Evolutionary conservation across 1,284 basidiomycete species (phyloP).

Genomic region (Trichosporon coremiiforme): DNA sequence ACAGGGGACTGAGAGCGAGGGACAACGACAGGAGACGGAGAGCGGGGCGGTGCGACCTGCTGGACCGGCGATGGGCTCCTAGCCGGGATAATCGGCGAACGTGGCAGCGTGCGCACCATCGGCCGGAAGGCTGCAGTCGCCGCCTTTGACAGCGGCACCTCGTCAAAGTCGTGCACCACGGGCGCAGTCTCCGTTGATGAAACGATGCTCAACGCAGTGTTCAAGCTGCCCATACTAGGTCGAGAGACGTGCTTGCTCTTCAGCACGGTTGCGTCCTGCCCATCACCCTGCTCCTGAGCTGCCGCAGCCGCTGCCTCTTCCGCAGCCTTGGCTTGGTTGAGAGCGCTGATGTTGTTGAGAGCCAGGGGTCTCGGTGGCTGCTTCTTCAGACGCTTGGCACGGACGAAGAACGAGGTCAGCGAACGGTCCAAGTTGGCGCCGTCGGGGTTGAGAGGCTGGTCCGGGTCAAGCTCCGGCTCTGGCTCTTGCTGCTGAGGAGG

Average conservation of each 20-base stretch:
- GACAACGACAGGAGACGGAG: not conserved
- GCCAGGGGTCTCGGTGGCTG: slow-evolving; percentile 9
- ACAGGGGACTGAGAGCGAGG: not conserved
- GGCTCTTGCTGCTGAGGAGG: not conserved
- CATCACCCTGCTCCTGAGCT: not conserved
- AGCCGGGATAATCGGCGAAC: not conserved
- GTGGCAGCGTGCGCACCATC: not conserved
- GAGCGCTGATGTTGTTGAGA: slow-evolving; percentile 9
- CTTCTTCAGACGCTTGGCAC: slow-evolving; percentile 15
- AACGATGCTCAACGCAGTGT: not conserved
- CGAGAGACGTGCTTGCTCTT: not conserved
- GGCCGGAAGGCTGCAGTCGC: slow-evolving; percentile 2
- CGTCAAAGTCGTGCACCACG: slow-evolving; percentile 2
- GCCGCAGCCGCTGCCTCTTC: not conserved
- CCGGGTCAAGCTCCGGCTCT: slow-evolving; percentile 20
- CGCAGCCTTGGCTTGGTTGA: not conserved
- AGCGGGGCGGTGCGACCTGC: not conserved
- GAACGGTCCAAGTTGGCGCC: slow-evolving; percentile 26
- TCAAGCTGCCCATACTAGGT: not conserved
- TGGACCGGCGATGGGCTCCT: not conserved
- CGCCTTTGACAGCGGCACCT: not conserved
- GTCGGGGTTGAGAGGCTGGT: not conserved
- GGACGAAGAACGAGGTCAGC: slow-evolving; percentile 31
- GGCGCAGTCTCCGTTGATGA: not conserved
- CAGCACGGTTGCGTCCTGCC: not conserved